phyloP scores from a whole-genome alignment of 768 basidiomycete species.

The Steccherinum ochraceum region DNA sequence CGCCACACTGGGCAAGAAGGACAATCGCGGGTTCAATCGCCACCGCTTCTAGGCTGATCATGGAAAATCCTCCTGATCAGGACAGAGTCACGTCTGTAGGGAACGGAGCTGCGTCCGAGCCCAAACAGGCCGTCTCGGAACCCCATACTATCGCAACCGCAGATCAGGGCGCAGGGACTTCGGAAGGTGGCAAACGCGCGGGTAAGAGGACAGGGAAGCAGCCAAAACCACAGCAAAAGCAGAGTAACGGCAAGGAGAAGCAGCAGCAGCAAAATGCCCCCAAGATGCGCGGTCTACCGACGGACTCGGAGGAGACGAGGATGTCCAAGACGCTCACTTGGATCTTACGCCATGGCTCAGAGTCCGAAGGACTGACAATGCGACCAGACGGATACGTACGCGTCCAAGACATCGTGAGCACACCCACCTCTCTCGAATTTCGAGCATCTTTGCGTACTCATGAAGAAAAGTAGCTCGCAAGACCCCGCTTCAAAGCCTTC shows the following conservation, averaged over 20 bases:
- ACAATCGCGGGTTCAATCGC: too few relatives aligned
- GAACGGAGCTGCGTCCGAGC: too few relatives aligned
- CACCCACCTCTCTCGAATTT: background rate
- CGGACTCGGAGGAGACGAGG: conserved; percentile 60
- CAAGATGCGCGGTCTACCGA: conserved; percentile 52
- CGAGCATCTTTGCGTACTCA: conserved; percentile 3
- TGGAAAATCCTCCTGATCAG: too few relatives aligned
- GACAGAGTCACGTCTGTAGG: too few relatives aligned
- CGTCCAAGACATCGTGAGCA: conserved; percentile 75
- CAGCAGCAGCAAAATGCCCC: too few relatives aligned
- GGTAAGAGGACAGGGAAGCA: too few relatives aligned
- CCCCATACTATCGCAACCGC: too few relatives aligned
- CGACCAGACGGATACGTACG: conserved; percentile 81
- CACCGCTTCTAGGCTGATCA: too few relatives aligned
- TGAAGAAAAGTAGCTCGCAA: conserved; percentile 47
- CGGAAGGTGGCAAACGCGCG: too few relatives aligned
- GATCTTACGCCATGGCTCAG: conserved; percentile 87
- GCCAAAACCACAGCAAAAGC: conserved; percentile 3
- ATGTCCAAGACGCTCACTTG: conserved; percentile 86
- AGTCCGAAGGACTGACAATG: conserved; percentile 66
- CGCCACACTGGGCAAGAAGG: too few relatives aligned
- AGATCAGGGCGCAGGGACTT: too few relatives aligned
- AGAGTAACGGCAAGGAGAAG: conserved; percentile 7
- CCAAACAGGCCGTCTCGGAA: too few relatives aligned
- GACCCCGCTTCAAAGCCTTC: conserved; percentile 60